phyloP scores from a whole-genome alignment of 176 grass and related monocot genomes.

The Sorghum bicolor region Sorghum_bicolor_NCBIv3 NC_012876.2:62232001-62232500 shows the following conservation, averaged over 20 bases:
- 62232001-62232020: not conserved
- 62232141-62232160: not conserved
- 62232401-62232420: constrained; percentile 14
- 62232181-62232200: not conserved
- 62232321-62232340: not conserved
- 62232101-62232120: not conserved
- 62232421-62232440: not conserved
- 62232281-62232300: not conserved
- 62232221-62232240: not conserved
- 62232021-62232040: not conserved
- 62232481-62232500: not conserved
- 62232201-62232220: not conserved
- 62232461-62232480: constrained; percentile 40
- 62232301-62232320: not conserved
- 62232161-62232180: not conserved
- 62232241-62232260: constrained; percentile 24
- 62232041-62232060: not conserved
- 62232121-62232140: not conserved
- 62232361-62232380: not conserved
- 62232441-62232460: not conserved
- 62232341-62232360: not conserved
- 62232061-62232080: not conserved
- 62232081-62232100: not conserved
- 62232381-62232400: not conserved
- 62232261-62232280: not conserved